Base-by-base conservation (phyloP, 768 basidiomycete genomes). In the Pleurotus platypus region DNA sequence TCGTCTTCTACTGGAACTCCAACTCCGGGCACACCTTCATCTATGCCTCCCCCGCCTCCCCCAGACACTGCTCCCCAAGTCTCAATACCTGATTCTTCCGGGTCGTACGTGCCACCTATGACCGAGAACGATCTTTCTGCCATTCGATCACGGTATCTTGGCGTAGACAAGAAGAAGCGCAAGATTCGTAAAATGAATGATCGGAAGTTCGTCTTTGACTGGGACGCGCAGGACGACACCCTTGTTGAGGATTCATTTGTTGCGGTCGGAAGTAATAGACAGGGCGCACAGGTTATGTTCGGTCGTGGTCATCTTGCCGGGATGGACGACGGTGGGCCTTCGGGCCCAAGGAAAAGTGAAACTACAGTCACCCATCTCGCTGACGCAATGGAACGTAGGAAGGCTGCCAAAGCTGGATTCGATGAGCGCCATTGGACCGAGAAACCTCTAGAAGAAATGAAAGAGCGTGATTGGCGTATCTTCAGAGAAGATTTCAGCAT, bases 401-500 rank as follows among this genome's bases (percentile, higher is more conserved):
- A 83, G 68, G 92, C 93, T 9, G 83, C 84, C 58, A 90, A 90
- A 73, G 76, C 81, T 47, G 91, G 90, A 3, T 76, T 91, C 55
- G 96, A 98, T 68, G 97, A 98, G 69, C 80, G 95, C 58, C 97
- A 99, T 75, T 99, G 97, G 97, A 89, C 92, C 0, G 95, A 98
- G 13, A 99, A 99, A 70, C 83, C 87, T 1, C 75, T 98, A 42
- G 69, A 79, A 2, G 94, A 98, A 72, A 98, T 99, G 88, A 93
- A 90, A 67, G 97, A 98, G 66, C 80, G 97, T 48, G 97, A 99
- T 69, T 99, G 97, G 97, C 85, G 97, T 64, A 99, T 99, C 69
- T 98, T 99, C 77, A 78, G 95, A 60, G 97, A 98, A 72, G 97
- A 99, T 72, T 99, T 96, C 75, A 95, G 89, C 66, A 99, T 99